A percentile compares a stretch with the other conserved stretches of the same genome.
phyloP scores from a whole-genome alignment of 345 rosid genomes.

The Salix caprea region DNA sequence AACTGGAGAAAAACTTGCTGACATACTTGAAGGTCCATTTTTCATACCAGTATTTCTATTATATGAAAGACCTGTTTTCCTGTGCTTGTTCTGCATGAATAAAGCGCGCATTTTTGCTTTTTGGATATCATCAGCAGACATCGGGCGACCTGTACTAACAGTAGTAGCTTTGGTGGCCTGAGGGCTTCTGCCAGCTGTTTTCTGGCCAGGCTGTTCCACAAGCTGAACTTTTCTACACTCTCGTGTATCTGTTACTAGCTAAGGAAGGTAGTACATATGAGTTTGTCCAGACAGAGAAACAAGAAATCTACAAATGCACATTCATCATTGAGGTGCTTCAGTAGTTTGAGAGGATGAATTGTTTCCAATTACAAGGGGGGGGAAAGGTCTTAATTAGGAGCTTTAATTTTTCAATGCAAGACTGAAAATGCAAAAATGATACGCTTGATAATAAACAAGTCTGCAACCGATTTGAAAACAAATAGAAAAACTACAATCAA shows the following conservation, averaged over 20 bases:
- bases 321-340: neutral
- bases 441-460: neutral
- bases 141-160: slow-evolving; percentile 70
- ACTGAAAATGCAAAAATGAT: neutral
- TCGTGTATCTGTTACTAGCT: slow-evolving; percentile 66
- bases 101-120: slow-evolving; percentile 92
- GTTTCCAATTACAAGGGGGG: neutral
- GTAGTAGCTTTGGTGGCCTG: slow-evolving; percentile 57
- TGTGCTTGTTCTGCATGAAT: slow-evolving; percentile 74
- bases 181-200: slow-evolving; percentile 57
- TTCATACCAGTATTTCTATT: slow-evolving; percentile 42
- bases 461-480: neutral
- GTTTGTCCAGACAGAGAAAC: neutral
- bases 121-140: slow-evolving; percentile 98
- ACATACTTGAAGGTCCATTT: slow-evolving; percentile 30
- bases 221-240: slow-evolving; percentile 91
- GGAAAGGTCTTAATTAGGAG: neutral
- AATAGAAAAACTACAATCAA: neutral
- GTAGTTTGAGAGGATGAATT: neutral
- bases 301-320: neutral
- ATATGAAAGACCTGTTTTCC: slow-evolving; percentile 46
- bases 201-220: slow-evolving; percentile 97
- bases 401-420: neutral
- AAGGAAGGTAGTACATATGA: slow-evolving; percentile 37
- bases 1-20: slow-evolving; percentile 21